Evolutionary conservation across 768 basidiomycete genomes (phyloP).

Genomic region (Tephrocybe sp.): DNA sequence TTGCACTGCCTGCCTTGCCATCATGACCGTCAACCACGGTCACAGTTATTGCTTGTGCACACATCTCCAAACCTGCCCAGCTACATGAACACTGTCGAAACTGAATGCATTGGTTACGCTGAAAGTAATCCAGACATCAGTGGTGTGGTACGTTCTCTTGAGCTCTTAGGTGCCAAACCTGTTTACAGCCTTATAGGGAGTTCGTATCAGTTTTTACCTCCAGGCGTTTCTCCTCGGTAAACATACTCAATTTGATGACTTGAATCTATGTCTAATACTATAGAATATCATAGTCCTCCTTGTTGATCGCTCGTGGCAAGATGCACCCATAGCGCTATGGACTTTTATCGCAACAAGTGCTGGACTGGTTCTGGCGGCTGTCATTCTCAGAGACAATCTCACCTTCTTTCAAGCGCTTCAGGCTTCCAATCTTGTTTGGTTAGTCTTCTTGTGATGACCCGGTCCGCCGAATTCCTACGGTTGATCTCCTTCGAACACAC

Average conservation of each 20-base stretch:
- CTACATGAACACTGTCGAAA: constrained; percentile 10
- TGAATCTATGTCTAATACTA: not conserved
- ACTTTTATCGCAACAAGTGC: constrained; percentile 42
- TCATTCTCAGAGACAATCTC: constrained; percentile 31
- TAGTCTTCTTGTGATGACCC: constrained; percentile 3
- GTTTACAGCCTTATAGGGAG: constrained; percentile 26
- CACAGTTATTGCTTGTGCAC: too few species aligned
- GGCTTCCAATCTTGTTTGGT: constrained; percentile 43
- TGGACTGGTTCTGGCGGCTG: constrained; percentile 38
- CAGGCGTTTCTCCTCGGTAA: constrained; percentile 26
- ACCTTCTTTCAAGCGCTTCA: constrained; percentile 41
- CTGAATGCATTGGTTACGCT: constrained; percentile 18
- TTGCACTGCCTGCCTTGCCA: too few species aligned
- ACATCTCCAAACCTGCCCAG: too few species aligned
- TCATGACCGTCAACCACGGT: too few species aligned
- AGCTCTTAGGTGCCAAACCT: not conserved
- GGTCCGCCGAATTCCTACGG: too few species aligned
- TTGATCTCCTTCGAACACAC: not conserved
- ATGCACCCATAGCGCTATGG: constrained; percentile 40
- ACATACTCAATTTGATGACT: not conserved
- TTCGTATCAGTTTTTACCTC: constrained; percentile 33
- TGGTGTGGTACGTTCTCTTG: constrained; percentile 24
- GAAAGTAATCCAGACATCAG: constrained; percentile 33
- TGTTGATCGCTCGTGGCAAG: constrained; percentile 40
- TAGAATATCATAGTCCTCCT: constrained; percentile 28